phyloP scores from a whole-genome alignment of 148 eudicot species.

The Beta vulgaris region DNA sequence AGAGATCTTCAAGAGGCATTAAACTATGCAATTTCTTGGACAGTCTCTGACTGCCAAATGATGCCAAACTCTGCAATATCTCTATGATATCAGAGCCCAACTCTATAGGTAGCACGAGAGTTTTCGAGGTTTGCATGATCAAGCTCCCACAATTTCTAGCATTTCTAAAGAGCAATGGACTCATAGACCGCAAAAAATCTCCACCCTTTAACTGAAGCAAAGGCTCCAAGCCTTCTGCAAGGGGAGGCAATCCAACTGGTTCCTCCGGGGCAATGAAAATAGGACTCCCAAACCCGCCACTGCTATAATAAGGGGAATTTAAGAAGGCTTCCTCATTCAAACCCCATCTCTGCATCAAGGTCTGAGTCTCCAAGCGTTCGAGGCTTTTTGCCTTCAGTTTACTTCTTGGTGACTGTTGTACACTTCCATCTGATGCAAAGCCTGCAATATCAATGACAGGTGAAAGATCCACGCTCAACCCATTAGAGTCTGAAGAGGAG shows the following conservation, averaged over 20 bases:
- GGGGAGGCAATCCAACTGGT: conserved; percentile 62
- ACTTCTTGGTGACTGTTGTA: conserved; percentile 26
- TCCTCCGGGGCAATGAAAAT: conserved; percentile 51
- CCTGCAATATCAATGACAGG: conserved; percentile 17
- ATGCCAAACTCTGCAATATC: conserved; percentile 70
- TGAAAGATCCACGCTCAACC: conserved; percentile 31
- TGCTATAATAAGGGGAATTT: conserved; percentile 45
- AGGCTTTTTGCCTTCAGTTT: conserved; percentile 56
- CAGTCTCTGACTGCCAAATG: conserved; percentile 65
- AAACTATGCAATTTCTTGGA: conserved; percentile 59
- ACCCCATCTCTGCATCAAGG: conserved; percentile 89
- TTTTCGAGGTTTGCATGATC: conserved; percentile 82
- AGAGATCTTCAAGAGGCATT: conserved; percentile 83
- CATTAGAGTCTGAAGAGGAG: conserved; percentile 31
- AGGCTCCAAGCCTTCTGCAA: conserved; percentile 78
- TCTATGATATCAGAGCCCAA: conserved; percentile 82
- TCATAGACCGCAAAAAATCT: conserved; percentile 85
- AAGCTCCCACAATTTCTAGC: conserved; percentile 62
- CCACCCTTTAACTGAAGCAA: conserved; percentile 64
- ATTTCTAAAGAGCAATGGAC: conserved; percentile 57
- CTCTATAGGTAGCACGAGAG: conserved; percentile 78
- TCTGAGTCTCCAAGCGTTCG: conserved; percentile 75
- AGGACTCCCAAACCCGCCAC: conserved; percentile 80
- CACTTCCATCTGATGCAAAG: conserved; percentile 22
- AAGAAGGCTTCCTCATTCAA: conserved; percentile 63